Evolutionary conservation across 2,329 filamentous ascomycete species (phyloP).

Genomic region (Thyridium curvatum): DNA sequence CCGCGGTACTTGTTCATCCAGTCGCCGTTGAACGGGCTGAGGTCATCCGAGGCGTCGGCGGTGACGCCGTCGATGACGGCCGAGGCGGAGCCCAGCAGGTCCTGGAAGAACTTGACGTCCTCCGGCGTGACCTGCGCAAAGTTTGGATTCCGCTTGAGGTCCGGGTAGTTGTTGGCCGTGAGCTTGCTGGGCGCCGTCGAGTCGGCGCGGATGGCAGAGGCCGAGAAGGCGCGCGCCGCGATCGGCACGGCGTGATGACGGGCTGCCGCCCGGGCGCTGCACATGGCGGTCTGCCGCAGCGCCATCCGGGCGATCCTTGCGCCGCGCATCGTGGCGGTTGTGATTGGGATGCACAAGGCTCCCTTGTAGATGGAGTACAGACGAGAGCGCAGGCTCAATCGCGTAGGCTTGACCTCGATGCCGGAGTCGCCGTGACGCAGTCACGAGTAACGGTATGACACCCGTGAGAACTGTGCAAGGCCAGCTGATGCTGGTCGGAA

Average conservation of each 20-base stretch:
- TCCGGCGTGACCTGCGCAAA: slow-evolving; percentile 70
- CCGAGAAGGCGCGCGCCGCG: too few relatives aligned
- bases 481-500: too few relatives aligned
- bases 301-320: background rate
- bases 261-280: background rate
- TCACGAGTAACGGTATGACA: too few relatives aligned
- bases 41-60: slow-evolving; percentile 65
- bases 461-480: too few relatives aligned
- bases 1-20: slow-evolving; percentile 99
- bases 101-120: slow-evolving; percentile 77
- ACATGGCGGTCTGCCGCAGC: too few relatives aligned
- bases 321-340: too few relatives aligned
- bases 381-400: too few relatives aligned
- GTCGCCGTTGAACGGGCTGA: slow-evolving; percentile 90
- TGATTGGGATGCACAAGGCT: too few relatives aligned
- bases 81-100: slow-evolving; percentile 70
- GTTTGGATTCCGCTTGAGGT: slow-evolving; percentile 70
- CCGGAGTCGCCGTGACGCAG: too few relatives aligned
- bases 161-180: slow-evolving; percentile 81
- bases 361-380: too few relatives aligned
- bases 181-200: slow-evolving; percentile 44
- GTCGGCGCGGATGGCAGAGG: too few relatives aligned
- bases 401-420: too few relatives aligned
- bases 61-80: slow-evolving; percentile 82
- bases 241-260: background rate